Evolutionary conservation across 805 yeast species (phyloP).

Genomic region (Lipomyces japonicus): DNA sequence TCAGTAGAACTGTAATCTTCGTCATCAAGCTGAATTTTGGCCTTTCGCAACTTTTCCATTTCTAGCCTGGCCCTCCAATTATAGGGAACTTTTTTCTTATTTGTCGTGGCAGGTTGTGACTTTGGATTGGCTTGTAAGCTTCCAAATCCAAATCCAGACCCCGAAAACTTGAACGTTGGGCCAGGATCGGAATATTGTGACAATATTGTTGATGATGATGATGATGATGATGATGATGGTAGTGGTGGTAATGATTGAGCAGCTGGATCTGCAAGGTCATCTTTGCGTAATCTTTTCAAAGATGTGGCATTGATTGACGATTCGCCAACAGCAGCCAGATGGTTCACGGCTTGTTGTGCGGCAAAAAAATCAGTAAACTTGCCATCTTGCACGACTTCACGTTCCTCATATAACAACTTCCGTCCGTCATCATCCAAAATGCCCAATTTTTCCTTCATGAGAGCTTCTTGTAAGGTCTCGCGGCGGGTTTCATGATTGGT

Average conservation of each 20-base stretch:
- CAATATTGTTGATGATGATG: neutral
- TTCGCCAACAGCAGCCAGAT: neutral
- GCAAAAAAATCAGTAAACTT: neutral
- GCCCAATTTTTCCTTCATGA: conserved; percentile 68
- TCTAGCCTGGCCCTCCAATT: conserved; percentile 69
- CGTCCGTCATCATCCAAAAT: conserved; percentile 58
- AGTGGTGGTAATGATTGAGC: neutral
- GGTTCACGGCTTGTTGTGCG: neutral
- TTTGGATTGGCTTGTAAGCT: conserved; percentile 25
- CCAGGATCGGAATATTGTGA: neutral
- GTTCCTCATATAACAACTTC: conserved; percentile 65
- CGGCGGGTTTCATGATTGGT: conserved; percentile 63
- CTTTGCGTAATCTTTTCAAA: neutral
- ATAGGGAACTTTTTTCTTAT: conserved; percentile 50
- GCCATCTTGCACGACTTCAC: conserved; percentile 54
- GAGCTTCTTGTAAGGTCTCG: conserved; percentile 71
- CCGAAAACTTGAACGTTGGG: neutral
- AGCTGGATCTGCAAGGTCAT: neutral
- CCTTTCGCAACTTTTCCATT: conserved; percentile 44
- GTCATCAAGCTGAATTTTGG: conserved; percentile 52
- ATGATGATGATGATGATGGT: neutral
- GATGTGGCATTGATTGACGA: neutral
- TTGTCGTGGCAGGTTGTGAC: conserved; percentile 1
- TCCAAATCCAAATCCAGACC: conserved; percentile 50
- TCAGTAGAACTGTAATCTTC: conserved; percentile 46